phyloP scores from a whole-genome alignment of 164 flowering plant genomes.

The Kingdonia uniflora region DNA sequence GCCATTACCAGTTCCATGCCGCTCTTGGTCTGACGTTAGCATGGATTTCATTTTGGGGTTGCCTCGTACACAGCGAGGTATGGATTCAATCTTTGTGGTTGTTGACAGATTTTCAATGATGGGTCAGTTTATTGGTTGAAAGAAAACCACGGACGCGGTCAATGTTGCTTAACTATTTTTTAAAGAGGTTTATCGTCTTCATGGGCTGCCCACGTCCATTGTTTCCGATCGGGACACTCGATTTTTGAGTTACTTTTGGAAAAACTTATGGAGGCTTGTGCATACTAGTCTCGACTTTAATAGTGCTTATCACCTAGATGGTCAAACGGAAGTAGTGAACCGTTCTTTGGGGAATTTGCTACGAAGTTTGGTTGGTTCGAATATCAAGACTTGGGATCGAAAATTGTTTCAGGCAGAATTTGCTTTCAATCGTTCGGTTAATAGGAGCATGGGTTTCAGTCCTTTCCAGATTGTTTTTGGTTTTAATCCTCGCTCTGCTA shows the following conservation, averaged over 20 bases:
- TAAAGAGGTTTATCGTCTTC: neutral
- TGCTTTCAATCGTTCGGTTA: neutral
- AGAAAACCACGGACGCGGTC: neutral
- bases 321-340: neutral
- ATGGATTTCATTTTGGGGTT: no score
- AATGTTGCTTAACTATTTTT: conserved; percentile 1
- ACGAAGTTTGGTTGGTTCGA: neutral
- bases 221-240: neutral
- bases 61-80: no score
- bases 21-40: neutral
- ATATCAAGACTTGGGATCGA: neutral
- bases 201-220: conserved; percentile 1
- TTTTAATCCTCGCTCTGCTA: neutral
- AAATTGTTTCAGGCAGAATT: neutral
- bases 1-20: neutral
- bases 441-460: neutral
- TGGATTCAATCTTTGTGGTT: no score
- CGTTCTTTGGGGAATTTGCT: neutral
- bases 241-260: neutral
- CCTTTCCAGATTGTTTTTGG: neutral
- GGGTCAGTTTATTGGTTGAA: neutral
- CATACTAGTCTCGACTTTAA: neutral
- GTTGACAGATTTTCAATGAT: neutral
- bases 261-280: neutral
- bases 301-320: neutral